Evolutionary conservation across 2,329 filamentous ascomycete species (phyloP), one percentile per base, ranked within the genome.

Genomic region (Lachnellula cervina): DNA sequence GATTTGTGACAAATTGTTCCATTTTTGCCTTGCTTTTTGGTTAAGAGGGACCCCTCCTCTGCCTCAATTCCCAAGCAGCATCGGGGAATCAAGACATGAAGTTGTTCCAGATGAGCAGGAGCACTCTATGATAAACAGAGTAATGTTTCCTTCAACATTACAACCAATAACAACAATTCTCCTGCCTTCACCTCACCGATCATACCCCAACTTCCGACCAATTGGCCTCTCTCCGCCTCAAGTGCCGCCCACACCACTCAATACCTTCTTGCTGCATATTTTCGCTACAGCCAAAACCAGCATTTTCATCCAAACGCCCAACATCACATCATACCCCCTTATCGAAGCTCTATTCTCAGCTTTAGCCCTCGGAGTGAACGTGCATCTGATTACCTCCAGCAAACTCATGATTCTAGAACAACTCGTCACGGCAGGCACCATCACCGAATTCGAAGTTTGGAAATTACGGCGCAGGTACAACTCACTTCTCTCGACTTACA

Each of bases 381-480:
- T 95, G 1, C 76, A 76, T 7, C 79, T 92, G 44, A 75, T 88
- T 6, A 90, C 88, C 0, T 86, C 83, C 61, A 78, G 79, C 56
- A 75, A 76, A 14, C 84, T 92, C 77, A 92, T 91, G 88, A 67
- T 88, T 16, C 72, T 89, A 32, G 90, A 95, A 72, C 90, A 95
- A 69, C 74, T 94, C n/a, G 75, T 90, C 23, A 94, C 89, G 0
- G 85, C 88, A 0, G 87, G 87, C 0, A 91, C 86, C 0, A 89
- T 86, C 0, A 93, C 89, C 0, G 76, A 81, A 0, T 75, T 81
- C 59, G 88, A 86, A 58, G 66, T 94, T 4, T 75, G 73, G 28
- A 77, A 73, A 46, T 74, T 93, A 8, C 75, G 86, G 2, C 77
- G 77, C 45, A 73, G 75, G 23, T 85, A 89, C 64, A 69, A 74